phyloP scores from a whole-genome alignment of 2,329 filamentous ascomycete genomes.

The Arthrinium puccinioides region DNA sequence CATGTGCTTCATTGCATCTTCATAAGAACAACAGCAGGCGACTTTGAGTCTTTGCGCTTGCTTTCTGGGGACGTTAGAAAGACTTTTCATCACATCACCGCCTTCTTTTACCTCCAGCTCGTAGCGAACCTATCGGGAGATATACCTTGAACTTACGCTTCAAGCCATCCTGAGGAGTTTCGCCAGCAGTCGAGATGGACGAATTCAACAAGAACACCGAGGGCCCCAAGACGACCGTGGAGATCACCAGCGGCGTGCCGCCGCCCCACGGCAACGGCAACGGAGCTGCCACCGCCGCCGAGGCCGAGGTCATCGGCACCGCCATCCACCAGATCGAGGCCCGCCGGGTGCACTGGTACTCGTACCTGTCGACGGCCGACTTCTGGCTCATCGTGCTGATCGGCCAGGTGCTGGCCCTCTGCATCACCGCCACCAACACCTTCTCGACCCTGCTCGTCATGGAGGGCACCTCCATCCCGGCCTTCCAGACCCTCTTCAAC shows the following conservation, averaged over 20 bases:
- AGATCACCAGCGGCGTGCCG: conserved; percentile 14
- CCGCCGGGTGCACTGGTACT: conserved; percentile 51
- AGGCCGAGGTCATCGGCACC: conserved; percentile 26
- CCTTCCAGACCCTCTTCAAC: conserved; percentile 94
- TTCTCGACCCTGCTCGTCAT: conserved; percentile 68
- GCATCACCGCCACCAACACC: conserved; percentile 89
- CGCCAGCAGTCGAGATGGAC: conserved; percentile 19
- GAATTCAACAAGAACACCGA: conserved; percentile 17
- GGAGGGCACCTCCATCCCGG: conserved; percentile 71
- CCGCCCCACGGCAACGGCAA: too few relatives aligned
- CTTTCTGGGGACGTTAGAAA: conserved; percentile 47
- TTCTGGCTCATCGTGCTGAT: conserved; percentile 81
- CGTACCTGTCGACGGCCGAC: conserved; percentile 75
- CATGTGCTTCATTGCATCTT: conserved; percentile 33
- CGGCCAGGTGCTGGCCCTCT: conserved; percentile 79
- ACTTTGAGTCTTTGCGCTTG: conserved; percentile 64
- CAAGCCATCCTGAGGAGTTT: conserved; percentile 9
- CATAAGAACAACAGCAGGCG: conserved; percentile 46
- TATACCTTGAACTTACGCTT: too few relatives aligned
- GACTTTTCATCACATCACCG: conserved; percentile 22
- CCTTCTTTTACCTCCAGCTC: too few relatives aligned
- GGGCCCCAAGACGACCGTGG: conserved; percentile 16
- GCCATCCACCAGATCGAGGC: conserved; percentile 50
- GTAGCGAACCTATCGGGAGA: too few relatives aligned
- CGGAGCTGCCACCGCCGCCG: conserved; percentile 11